Percentiles rank a stretch among this genome's conserved stretches.
Conservation (phyloP, 2,329 filamentous ascomycete genomes). For the Trichophyton rubrum region DNA sequence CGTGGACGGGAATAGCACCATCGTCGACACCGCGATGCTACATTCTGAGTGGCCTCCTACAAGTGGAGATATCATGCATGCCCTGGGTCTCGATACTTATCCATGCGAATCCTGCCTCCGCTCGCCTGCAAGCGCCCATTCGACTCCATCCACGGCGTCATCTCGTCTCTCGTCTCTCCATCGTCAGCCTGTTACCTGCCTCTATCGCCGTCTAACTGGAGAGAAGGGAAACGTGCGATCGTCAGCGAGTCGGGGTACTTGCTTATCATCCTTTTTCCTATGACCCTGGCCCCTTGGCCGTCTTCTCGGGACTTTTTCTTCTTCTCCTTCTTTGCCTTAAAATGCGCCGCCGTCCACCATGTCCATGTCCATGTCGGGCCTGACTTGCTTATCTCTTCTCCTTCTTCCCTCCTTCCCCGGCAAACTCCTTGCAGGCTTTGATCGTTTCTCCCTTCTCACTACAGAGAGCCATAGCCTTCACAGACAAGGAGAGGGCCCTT, state of each 20-base stretch:
- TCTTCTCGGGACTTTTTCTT: background rate
- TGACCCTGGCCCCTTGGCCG: background rate
- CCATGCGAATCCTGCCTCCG: constrained; percentile 3
- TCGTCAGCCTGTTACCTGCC: background rate
- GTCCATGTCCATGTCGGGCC: background rate
- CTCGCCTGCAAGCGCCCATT: constrained; percentile 2
- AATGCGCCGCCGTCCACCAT: background rate
- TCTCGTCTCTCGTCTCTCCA: background rate
- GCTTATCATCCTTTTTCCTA: background rate
- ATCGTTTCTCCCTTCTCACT: background rate
- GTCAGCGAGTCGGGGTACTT: background rate
- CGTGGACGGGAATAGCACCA: background rate
- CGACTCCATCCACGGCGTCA: background rate
- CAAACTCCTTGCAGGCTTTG: background rate
- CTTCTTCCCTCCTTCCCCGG: background rate
- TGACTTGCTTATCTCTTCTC: background rate
- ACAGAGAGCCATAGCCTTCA: background rate
- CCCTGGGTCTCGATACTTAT: background rate
- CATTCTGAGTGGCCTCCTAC: background rate
- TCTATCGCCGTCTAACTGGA: background rate
- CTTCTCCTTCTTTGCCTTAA: background rate
- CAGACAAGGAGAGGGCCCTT: background rate
- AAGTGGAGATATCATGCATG: background rate
- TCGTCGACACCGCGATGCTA: background rate
- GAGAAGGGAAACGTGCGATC: background rate